A percentile compares a stretch with the other conserved stretches of the same genome.
Evolutionary conservation across 2,329 filamentous ascomycete genomes (phyloP).

Genomic region (Polychaeton citri): DNA sequence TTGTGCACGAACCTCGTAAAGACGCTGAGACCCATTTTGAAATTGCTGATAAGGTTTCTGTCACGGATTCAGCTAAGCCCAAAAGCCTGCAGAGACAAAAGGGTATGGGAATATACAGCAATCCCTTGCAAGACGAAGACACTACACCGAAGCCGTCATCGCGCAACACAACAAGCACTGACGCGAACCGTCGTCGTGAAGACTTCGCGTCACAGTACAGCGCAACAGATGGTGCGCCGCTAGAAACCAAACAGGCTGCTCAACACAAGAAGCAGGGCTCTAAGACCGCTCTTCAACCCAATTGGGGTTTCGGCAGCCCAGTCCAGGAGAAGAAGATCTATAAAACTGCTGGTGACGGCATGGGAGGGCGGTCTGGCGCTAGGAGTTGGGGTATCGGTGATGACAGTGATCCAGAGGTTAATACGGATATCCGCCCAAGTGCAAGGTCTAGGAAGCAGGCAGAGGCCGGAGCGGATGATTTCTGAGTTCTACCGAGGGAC

Average conservation of each 20-base stretch:
- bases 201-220: constrained; percentile 68
- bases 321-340: constrained; percentile 20
- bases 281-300: constrained; percentile 4
- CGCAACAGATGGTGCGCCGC: constrained; percentile 49
- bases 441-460: not conserved
- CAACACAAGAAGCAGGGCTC: not conserved
- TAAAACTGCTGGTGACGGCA: constrained; percentile 36
- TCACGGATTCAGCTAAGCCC: constrained; percentile 28
- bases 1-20: constrained; percentile 55
- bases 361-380: constrained; percentile 46
- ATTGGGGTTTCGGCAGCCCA: constrained; percentile 7
- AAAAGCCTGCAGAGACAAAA: constrained; percentile 39
- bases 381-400: constrained; percentile 47
- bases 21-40: constrained; percentile 77
- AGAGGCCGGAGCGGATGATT: not conserved
- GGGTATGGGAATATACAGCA: constrained; percentile 58
- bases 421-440: not conserved
- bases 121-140: constrained; percentile 45
- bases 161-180: constrained; percentile 58
- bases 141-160: constrained; percentile 21
- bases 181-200: constrained; percentile 59
- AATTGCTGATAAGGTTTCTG: constrained; percentile 55
- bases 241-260: not conserved
- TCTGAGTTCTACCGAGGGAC: too few species aligned
- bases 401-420: constrained; percentile 27